Percentiles rank a stretch among this genome's conserved stretches.
These are phyloP conservation scores for Tricladium varicosporioides DNA, from an alignment of 2,329 filamentous ascomycete genomes.

Conservation along the genomic window DNA sequence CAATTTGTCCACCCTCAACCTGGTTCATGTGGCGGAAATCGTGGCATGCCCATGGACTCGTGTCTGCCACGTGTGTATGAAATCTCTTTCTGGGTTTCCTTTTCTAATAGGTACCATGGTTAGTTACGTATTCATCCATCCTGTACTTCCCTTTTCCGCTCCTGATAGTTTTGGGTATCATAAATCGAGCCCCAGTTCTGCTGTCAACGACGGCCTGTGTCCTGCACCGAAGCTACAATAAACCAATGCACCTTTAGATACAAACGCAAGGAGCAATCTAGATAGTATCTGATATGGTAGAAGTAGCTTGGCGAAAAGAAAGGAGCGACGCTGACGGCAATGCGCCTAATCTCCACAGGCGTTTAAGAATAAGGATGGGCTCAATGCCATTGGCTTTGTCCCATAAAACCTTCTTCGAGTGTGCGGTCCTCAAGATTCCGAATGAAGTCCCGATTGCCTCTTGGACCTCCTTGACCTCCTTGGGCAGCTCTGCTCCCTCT, in stretches of 20 bases:
- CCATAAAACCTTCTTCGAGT: conserved; percentile 87
- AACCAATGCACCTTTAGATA: conserved; percentile 4
- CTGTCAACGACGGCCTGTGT: conserved; percentile 1
- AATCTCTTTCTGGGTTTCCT: not conserved
- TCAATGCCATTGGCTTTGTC: conserved; percentile 68
- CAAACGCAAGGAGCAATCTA: conserved; percentile 3
- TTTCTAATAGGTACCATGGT: not conserved
- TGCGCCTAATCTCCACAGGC: conserved; percentile 15
- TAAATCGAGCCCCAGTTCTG: not conserved
- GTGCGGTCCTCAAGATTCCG: conserved; percentile 92
- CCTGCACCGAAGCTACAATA: conserved; percentile 3
- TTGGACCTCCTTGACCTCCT: conserved; percentile 49
- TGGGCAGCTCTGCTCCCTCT: conserved; percentile 72
- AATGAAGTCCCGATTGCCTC: conserved; percentile 82
- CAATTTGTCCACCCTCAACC: not conserved
- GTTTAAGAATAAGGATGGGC: not conserved
- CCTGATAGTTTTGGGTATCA: conserved; percentile 5
- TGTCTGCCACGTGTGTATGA: conserved; percentile 1
- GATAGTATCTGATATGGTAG: not conserved
- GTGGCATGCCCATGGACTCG: not conserved
- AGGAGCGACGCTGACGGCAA: conserved; percentile 14
- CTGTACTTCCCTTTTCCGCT: not conserved
- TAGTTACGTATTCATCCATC: not conserved
- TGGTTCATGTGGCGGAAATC: not conserved
- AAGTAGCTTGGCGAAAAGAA: conserved; percentile 11